Conservation (phyloP, 2,329 filamentous ascomycete species). For the Aspergillus hiratsukae region DNA sequence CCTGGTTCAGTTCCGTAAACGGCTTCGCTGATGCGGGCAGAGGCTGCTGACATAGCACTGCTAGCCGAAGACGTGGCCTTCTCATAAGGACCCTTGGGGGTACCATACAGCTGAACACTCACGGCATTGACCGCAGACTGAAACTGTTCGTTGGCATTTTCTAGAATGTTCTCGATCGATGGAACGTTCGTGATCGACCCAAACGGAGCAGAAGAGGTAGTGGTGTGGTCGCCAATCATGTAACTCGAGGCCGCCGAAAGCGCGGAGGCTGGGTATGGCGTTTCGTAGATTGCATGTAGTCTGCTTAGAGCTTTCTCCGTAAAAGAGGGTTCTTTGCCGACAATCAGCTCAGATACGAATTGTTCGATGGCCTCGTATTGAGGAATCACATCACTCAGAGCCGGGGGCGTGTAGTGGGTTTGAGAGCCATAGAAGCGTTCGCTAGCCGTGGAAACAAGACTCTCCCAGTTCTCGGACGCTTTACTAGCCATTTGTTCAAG, state of each 20-base stretch:
- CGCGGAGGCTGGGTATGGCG: slow-evolving; percentile 43
- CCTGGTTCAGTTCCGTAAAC: slow-evolving; percentile 52
- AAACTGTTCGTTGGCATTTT: slow-evolving; percentile 53
- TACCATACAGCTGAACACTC: slow-evolving; percentile 55
- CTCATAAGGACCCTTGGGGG: slow-evolving; percentile 50
- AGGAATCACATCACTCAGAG: slow-evolving; percentile 55
- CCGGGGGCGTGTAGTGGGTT: slow-evolving; percentile 58
- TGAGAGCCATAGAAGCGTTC: slow-evolving; percentile 66
- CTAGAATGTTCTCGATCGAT: slow-evolving; percentile 54
- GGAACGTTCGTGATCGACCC: slow-evolving; percentile 50
- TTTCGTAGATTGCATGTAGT: slow-evolving; percentile 67
- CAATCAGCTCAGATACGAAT: slow-evolving; percentile 70
- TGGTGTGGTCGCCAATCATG: slow-evolving; percentile 43
- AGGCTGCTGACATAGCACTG: slow-evolving; percentile 49
- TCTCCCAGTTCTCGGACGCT: slow-evolving; percentile 61
- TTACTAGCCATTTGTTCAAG: slow-evolving; percentile 49
- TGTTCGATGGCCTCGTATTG: slow-evolving; percentile 68
- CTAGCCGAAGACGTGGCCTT: slow-evolving; percentile 51
- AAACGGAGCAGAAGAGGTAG: slow-evolving; percentile 34
- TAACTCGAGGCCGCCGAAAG: slow-evolving; percentile 50
- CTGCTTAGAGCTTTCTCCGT: slow-evolving; percentile 74
- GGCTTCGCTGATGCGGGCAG: slow-evolving; percentile 49
- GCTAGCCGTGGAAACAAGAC: slow-evolving; percentile 61
- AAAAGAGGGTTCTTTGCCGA: slow-evolving; percentile 74
- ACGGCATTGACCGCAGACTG: slow-evolving; percentile 57